Percentiles rank a stretch among this genome's conserved stretches.
Evolutionary conservation across 2,329 filamentous ascomycete genomes (phyloP).

Genomic region (Phaeosphaeria sp.): DNA sequence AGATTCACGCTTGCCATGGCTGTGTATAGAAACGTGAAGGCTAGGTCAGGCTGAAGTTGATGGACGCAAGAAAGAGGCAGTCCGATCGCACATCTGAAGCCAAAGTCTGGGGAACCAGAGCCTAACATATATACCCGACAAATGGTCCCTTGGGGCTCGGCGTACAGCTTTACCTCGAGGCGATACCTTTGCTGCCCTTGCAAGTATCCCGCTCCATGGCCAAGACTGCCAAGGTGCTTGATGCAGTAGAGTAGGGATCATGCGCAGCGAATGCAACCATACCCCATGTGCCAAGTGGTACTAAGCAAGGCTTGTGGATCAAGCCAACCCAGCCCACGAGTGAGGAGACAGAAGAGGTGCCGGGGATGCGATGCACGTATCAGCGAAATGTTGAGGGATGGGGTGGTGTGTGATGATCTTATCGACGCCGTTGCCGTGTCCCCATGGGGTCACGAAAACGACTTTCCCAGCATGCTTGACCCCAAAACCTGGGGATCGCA

Average conservation of each 20-base stretch:
- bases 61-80: conserved; percentile 13
- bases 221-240: conserved; percentile 42
- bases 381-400: conserved; percentile 11
- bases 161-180: conserved; percentile 14
- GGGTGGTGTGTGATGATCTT: conserved; percentile 28
- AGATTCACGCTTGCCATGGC: conserved; percentile 49
- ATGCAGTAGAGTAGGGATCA: conserved; percentile 26
- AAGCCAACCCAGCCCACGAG: conserved; percentile 20
- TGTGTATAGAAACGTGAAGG: conserved; percentile 11
- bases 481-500: background rate
- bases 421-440: conserved; percentile 15
- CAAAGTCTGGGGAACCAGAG: conserved; percentile 8
- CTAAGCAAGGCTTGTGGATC: conserved; percentile 32
- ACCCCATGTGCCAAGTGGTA: conserved; percentile 28
- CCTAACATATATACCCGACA: conserved; percentile 30
- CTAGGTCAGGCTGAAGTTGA: conserved; percentile 6
- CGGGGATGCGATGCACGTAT: conserved; percentile 22
- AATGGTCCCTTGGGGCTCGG: conserved; percentile 4
- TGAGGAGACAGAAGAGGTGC: conserved; percentile 22
- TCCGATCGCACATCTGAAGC: conserved; percentile 21
- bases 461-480: background rate
- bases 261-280: conserved; percentile 33
- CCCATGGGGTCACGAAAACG: conserved; percentile 30
- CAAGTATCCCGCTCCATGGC: conserved; percentile 25
- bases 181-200: conserved; percentile 21